Evolutionary conservation across 2,329 filamentous ascomycete genomes (phyloP).

Genomic region (Stagonosporopsis rhizophila): DNA sequence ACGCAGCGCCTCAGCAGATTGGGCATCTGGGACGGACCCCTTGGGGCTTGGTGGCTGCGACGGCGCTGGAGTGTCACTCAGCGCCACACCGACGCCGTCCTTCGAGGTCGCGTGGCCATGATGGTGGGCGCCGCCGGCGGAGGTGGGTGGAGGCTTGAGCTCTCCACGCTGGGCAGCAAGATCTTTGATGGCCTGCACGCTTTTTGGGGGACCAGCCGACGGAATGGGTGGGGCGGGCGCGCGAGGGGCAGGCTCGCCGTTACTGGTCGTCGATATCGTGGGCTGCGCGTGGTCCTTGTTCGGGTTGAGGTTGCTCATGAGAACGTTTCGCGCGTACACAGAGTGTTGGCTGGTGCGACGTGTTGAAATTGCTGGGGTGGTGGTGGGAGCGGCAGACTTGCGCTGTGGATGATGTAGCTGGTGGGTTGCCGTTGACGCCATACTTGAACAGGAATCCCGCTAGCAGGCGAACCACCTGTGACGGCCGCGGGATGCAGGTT

Average conservation of each 20-base stretch:
- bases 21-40: slow-evolving; percentile 58
- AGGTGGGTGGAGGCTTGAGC: slow-evolving; percentile 40
- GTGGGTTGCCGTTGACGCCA: slow-evolving; percentile 21
- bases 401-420: slow-evolving; percentile 26
- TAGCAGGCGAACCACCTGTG: slow-evolving; percentile 12
- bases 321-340: slow-evolving; percentile 58
- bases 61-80: slow-evolving; percentile 69
- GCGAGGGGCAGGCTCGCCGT: slow-evolving; percentile 29
- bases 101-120: slow-evolving; percentile 30
- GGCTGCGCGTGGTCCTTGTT: slow-evolving; percentile 31
- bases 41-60: slow-evolving; percentile 68
- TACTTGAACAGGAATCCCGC: slow-evolving; percentile 11
- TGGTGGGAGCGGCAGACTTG: slow-evolving; percentile 31
- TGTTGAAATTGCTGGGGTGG: slow-evolving; percentile 19
- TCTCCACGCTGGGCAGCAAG: slow-evolving; percentile 36
- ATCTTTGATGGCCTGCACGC: slow-evolving; percentile 35
- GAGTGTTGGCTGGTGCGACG: slow-evolving; percentile 56
- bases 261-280: slow-evolving; percentile 17
- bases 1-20: slow-evolving; percentile 19
- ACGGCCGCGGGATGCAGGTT: slow-evolving; percentile 7
- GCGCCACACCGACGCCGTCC: slow-evolving; percentile 59
- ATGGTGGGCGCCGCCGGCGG: slow-evolving; percentile 20
- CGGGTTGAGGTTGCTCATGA: slow-evolving; percentile 54
- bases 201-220: slow-evolving; percentile 28
- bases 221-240: slow-evolving; percentile 27